Base-by-base conservation (phyloP, 2,329 filamentous ascomycete species). In the Beauveria sp. region DNA sequence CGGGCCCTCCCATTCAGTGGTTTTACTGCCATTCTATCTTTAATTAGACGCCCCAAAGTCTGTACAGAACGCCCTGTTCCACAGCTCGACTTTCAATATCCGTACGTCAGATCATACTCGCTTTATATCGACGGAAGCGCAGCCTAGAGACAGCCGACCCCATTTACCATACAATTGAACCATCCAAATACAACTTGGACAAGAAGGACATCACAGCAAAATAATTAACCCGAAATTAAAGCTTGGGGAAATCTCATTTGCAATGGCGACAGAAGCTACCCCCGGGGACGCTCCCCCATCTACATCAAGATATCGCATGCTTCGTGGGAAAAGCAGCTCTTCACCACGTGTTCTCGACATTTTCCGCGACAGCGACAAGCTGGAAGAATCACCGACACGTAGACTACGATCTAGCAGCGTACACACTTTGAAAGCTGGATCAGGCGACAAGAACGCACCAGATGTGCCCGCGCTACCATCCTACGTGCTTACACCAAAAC, bases 311-410 rank as follows among this genome's bases (percentile, higher is more conserved):
- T 73, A 70, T 59, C 72, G 69, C 59, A 67, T 58, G 37, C 67
- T 74, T 24, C 68, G 72, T 5, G 73, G 72, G 34, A 75, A 73
- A 55, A 75, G 72, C 64, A 65, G 73, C 10, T 73, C 72, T 24
- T 69, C 71, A 46, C 44, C 60, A 8, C 67, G 64, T 9, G 63
- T 30, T 26, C 52, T 75, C 59, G 68, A 73, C 37, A 67, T 73
- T 41, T 73, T 67, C 62, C 63, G 63, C 48, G 68, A 69, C 62
- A 44, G 55, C 48, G 62, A 64, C 60, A 52, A 22, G 37, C 37
- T 30, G 30, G 10, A 34, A 14, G 40, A 55, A 12, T 62, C 66
- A 10, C 40, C 64, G 5, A 54, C 66, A 62, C 50, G 65, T 65
- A 53, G 30, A 51, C 30, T 62, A 51, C 68, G 68, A 37, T 70